These are phyloP conservation scores for Alternaria hordeiaustralica DNA, from an alignment of 2,329 filamentous ascomycete species.

Conservation along the genomic window DNA sequence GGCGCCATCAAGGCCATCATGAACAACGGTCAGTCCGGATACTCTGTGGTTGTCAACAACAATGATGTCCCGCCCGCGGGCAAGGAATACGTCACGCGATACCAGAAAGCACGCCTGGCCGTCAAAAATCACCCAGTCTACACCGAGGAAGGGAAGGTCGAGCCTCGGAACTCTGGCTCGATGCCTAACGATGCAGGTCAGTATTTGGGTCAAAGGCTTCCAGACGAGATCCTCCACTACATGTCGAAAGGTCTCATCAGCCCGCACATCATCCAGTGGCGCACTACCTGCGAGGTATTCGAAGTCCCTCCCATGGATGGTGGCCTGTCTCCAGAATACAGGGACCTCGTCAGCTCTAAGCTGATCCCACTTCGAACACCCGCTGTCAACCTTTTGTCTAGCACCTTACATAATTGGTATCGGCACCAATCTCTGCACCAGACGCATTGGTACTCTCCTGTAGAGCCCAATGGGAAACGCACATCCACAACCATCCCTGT, in stretches of 20 bases:
- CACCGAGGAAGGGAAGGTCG: constrained; percentile 75
- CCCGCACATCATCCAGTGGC: constrained; percentile 78
- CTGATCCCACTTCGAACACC: constrained; percentile 78
- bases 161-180: constrained; percentile 73
- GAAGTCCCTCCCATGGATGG: constrained; percentile 87
- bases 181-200: constrained; percentile 85
- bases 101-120: constrained; percentile 82
- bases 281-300: constrained; percentile 78
- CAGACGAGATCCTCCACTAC: constrained; percentile 90
- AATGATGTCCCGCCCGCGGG: constrained; percentile 78
- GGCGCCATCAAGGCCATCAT: constrained; percentile 82
- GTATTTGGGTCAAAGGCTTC: constrained; percentile 87
- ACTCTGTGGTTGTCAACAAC: constrained; percentile 76
- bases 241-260: constrained; percentile 83
- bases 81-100: constrained; percentile 81
- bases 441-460: constrained; percentile 75
- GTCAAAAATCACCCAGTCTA: constrained; percentile 89
- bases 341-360: constrained; percentile 74
- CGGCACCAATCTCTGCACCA: constrained; percentile 79
- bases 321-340: constrained; percentile 80
- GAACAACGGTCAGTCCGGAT: constrained; percentile 69
- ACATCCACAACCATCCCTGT: constrained; percentile 68
- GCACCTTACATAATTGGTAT: constrained; percentile 82
- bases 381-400: constrained; percentile 77
- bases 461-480: constrained; percentile 31